phyloP scores from a whole-genome alignment of 371 early-diverging fungal species.

The Lichtheimia ramosa region DNA sequence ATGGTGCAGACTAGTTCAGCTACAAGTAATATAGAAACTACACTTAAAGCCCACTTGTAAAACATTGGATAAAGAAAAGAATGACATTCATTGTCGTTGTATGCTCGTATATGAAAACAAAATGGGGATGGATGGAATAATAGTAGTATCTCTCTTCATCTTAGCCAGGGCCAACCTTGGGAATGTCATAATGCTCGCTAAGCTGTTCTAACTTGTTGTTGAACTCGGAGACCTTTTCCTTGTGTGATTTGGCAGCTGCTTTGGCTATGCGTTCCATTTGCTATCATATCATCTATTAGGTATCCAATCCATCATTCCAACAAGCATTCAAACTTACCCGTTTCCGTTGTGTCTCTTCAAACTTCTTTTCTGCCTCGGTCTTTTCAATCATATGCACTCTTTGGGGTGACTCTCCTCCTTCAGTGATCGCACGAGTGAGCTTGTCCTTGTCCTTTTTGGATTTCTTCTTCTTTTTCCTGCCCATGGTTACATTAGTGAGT shows the following conservation, averaged over 20 bases:
- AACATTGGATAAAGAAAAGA: too few relatives aligned
- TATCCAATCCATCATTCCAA: too few relatives aligned
- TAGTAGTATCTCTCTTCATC: background rate
- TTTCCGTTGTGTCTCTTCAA: constrained; percentile 58
- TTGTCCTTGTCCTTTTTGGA: constrained; percentile 51
- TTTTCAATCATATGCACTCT: constrained; percentile 43
- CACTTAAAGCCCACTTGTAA: background rate
- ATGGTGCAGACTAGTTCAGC: constrained; percentile 14
- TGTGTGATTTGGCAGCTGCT: constrained; percentile 62
- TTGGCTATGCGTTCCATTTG: constrained; percentile 64
- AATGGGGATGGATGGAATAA: too few relatives aligned
- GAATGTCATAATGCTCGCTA: constrained; percentile 74
- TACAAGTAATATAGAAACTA: background rate
- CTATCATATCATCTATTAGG: constrained; percentile 19
- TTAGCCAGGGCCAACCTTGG: constrained; percentile 71
- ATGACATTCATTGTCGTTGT: too few relatives aligned
- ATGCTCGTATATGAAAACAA: too few relatives aligned
- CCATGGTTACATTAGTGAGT: background rate
- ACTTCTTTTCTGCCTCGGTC: constrained; percentile 64
- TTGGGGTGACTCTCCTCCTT: constrained; percentile 18
- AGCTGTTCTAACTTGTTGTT: constrained; percentile 64
- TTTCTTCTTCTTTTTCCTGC: constrained; percentile 50
- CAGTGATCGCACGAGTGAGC: constrained; percentile 39
- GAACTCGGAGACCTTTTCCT: constrained; percentile 64
- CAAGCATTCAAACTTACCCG: constrained; percentile 36